phyloP scores from a whole-genome alignment of 768 basidiomycete genomes.

The Suillus discolor region DNA sequence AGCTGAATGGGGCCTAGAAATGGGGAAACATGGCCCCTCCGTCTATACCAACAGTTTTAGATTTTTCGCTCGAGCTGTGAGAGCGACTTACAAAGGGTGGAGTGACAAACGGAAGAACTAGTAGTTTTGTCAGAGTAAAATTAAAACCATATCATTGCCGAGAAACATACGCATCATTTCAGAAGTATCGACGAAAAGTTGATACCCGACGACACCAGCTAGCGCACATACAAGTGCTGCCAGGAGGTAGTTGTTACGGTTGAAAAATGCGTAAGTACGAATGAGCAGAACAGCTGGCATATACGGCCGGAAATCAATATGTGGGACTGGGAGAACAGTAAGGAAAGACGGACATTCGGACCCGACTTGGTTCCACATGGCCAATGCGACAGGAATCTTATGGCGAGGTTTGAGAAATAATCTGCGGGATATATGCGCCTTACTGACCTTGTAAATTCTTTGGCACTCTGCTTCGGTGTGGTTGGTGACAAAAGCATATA shows the following conservation, averaged over 20 bases:
- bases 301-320: constrained; percentile 14
- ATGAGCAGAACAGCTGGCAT: constrained; percentile 72
- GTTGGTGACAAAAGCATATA: constrained; percentile 75
- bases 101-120: constrained; percentile 67
- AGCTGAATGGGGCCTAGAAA: constrained; percentile 81
- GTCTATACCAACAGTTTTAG: constrained; percentile 31
- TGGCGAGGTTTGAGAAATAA: constrained; percentile 2
- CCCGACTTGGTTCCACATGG: constrained; percentile 88
- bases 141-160: neutral
- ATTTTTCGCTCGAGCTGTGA: neutral
- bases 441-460: constrained; percentile 65
- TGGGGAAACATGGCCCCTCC: constrained; percentile 75
- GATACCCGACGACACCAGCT: constrained; percentile 76
- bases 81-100: constrained; percentile 56
- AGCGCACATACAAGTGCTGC: constrained; percentile 65
- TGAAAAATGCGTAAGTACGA: constrained; percentile 86
- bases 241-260: constrained; percentile 70
- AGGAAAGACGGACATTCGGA: constrained; percentile 59
- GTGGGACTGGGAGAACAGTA: neutral
- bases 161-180: constrained; percentile 69
- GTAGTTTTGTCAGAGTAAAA: constrained; percentile 13
- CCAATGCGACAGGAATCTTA: constrained; percentile 78
- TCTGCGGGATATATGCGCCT: neutral
- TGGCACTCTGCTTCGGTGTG: constrained; percentile 66
- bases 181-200: constrained; percentile 76